Base-by-base conservation (phyloP, 108 stramenopile species). In the Mediolabrus comicus region DNA sequence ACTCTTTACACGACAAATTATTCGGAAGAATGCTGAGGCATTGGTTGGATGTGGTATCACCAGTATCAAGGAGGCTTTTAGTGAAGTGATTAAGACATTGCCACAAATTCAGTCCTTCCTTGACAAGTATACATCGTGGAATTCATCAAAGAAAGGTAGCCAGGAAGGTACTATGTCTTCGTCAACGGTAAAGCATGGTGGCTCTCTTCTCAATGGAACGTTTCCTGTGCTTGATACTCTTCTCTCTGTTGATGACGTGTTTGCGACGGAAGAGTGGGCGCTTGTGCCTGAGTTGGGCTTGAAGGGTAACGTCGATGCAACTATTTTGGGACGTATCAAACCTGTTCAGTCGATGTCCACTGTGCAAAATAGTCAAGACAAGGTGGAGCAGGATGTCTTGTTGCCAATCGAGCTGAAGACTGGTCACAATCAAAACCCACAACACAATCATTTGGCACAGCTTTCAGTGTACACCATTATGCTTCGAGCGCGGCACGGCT, bases 321-420 rank as follows among this genome's bases (percentile, higher is more conserved):
- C 92, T 6, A 60, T 94, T 13, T 67, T 84, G 51, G 84, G 89
- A 1, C 62, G 60, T 6, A 90, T 85, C 7, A 76, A 77, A 33
- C 65, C 71, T 16, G 29, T 51, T 2, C 22, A 7, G 28, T 43
- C 36, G 30, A 32, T 24, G 4, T 58, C 27, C 57, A 59, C 33
- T 0, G 8, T 17, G 13, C 56, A 5, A 17, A 25, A 60, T 57
- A 28, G 13, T 16, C 16, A 41, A 64, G 53, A 33, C 24, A 27
- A 9, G 53, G 52, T 12, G 46, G 59, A 62, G 71, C 69, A 46
- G 46, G 66, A 68, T 58, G 66, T 32, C 27, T 70, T 90, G 36
- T 75, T 94, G 76, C 77, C 86, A 14, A 29, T 96, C 31, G 92
- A 96, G 65, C 73, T 96, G 33, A 96, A 96, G 64, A 96, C 95